phyloP scores from a whole-genome alignment of 2,329 filamentous ascomycete species.

The Aspergillus sp. region DNA sequence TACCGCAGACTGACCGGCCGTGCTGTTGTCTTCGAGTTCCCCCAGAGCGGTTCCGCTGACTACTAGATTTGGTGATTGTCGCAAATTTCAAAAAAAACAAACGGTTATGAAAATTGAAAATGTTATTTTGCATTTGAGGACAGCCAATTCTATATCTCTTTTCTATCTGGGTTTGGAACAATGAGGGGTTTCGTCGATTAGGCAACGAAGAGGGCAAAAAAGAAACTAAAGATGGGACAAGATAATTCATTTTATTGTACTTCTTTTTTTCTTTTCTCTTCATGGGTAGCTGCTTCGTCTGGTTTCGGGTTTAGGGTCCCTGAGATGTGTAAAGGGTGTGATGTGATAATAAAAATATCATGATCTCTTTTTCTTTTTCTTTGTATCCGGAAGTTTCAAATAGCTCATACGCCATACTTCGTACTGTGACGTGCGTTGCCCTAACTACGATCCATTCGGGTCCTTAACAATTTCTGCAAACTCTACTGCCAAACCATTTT shows the following conservation, averaged over 20 bases:
- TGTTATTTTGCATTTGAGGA: constrained; percentile 1
- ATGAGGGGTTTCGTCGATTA: constrained; percentile 2
- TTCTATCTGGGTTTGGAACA: constrained; percentile 1
- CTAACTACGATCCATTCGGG: no score
- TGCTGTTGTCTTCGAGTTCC: constrained; percentile 97
- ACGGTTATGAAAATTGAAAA: background rate
- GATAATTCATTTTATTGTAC: background rate
- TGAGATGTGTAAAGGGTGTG: constrained; percentile 9
- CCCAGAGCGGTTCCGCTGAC: constrained; percentile 69
- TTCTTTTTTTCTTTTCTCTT: background rate
- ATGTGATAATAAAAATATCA: constrained; percentile 18
- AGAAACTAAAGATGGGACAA: constrained; percentile 1
- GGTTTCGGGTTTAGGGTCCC: constrained; percentile 1
- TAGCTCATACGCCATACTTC: no score
- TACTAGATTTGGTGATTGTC: constrained; percentile 56
- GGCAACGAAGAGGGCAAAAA: constrained; percentile 4
- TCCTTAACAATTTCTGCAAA: no score
- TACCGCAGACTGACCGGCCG: constrained; percentile 97
- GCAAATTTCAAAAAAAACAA: background rate
- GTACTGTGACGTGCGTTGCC: no score
- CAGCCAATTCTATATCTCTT: background rate
- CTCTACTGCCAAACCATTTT: no score
- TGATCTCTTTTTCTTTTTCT: background rate
- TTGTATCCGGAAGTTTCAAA: background rate
- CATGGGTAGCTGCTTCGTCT: background rate